Base-by-base conservation (phyloP, 306 rosid species). In the Lagenaria siceraria region DNA sequence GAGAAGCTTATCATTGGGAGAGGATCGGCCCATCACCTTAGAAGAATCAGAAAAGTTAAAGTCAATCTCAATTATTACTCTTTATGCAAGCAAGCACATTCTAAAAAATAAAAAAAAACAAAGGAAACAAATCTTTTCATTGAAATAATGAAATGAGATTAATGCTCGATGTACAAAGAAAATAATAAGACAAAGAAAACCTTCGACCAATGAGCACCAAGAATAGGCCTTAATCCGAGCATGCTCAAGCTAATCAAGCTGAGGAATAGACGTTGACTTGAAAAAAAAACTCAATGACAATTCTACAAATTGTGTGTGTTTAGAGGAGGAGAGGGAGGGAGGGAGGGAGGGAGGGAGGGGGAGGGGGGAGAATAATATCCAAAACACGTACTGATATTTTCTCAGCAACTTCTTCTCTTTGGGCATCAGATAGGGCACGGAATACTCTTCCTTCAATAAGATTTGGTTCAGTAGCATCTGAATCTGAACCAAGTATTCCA, bases 11-110 rank as follows among this genome's bases (percentile, higher is more conserved):
- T 93, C 98, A 84, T 82, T 89, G 36, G 98, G 97, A 62, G 97
- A 93, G 27, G 98, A 93, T 29, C 97, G 89, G 33, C 97, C 98
- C 98, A 93, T 93, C 77, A 93, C 98, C 98, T 93, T 77, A 19
- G 51, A 13, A 53, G 56, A 72, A 35, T 80, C 51, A 65, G 73
- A 19, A 65, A 38, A 66, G 66, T 56, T 80, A 68, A 56, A 79
- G 62, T 48, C 77, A 73, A n/a, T 9, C 22, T 15, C 43, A 49
- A 31, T 51, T n/a, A 31, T 19, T 29, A 18, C 12, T 75, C 24
- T 46, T 38, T 53, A 25, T 1, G 33, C 53, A 49, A 27, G 25
- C 46, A 42, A 10, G 31, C 14, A 43, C 72, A 66, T 49, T 48
- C 36, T 29, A n/a, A n/a, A n/a, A n/a, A n/a, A n/a, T n/a, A n/a